Base-by-base conservation (phyloP, 805 yeast species). In the Tetrapisispora iriomotensis region DNA sequence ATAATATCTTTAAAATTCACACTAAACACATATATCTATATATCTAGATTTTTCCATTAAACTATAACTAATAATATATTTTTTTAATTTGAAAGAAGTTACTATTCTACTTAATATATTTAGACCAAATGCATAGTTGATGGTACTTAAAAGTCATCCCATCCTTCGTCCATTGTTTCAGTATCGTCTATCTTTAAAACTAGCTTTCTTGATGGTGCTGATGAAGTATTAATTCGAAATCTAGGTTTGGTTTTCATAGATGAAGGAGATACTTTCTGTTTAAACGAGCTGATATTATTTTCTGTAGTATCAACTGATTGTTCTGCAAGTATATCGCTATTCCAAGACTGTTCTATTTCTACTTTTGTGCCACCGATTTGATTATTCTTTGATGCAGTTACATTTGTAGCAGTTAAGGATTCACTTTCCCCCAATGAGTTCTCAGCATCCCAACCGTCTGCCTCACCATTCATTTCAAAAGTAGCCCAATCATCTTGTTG, bases 401-500 rank as follows among this genome's bases (percentile, higher is more conserved):
- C 18, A 8, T 14, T 23, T 13, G 15, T 9, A 13, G 20, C 24
- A 3, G 20, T 22, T 23, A 20, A 24, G 4, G 23, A 17, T 10
- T 37, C 41, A 14, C 22, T 26, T 9, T 14, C 24, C 4, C 17
- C 31, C 30, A 24, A 17, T 23, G 22, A 27, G 32, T 33, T 19
- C 13, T 33, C 17, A 26, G 32, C 38, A 13, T 18, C 37, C 33
- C 38, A 27, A 12, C 21, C 15, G 18, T 13, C 15, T 21, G 4
- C 19, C n/a, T 17, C 30, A 6, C 25, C 33, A 33, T 28, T 22
- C 15, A n/a, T 12, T 12, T 30, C 37, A 28, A 24, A 27, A n/a
- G 20, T 21, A 30, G 61, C 64, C 66, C 67, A 62, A 9, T 54
- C 61, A 14, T 54, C 55, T 35, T 39, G 34, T 29, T 24, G 33